phyloP scores from a whole-genome alignment of 331 rosid species.

The Phaseolus coccineus region DNA sequence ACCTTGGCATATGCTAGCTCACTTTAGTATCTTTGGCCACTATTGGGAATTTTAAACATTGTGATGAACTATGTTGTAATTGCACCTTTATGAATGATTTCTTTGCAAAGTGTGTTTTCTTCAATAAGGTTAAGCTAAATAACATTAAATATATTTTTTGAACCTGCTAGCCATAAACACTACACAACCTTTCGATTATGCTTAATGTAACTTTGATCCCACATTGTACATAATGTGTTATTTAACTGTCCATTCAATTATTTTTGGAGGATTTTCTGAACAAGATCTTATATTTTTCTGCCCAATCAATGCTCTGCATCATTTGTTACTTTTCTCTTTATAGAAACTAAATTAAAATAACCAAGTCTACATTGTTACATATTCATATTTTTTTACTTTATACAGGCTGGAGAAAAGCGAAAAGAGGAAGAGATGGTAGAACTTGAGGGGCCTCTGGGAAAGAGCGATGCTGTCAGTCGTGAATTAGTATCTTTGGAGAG shows the following conservation, averaged over 20 bases:
- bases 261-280: neutral
- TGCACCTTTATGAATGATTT: neutral
- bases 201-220: neutral
- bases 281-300: neutral
- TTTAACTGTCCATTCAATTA: neutral
- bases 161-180: neutral
- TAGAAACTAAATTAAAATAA: neutral
- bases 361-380: neutral
- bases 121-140: neutral
- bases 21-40: too few species aligned
- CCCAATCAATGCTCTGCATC: neutral
- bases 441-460: conserved; percentile 96
- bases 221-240: neutral
- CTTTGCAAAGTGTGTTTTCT: conserved; percentile 24
- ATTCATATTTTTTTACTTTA: conserved; percentile 11
- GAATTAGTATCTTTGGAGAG: conserved; percentile 83
- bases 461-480: conserved; percentile 68
- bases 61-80: neutral
- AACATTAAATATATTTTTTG: neutral
- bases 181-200: neutral
- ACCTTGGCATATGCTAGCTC: too few species aligned
- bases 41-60: too few species aligned
- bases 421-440: conserved; percentile 95
- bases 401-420: conserved; percentile 93
- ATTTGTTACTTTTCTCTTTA: neutral